A percentile compares a stretch with the other conserved stretches of the same genome.
phyloP scores from a whole-genome alignment of 2,329 filamentous ascomycete genomes.

The Lasiodiplodia theobromae region DNA sequence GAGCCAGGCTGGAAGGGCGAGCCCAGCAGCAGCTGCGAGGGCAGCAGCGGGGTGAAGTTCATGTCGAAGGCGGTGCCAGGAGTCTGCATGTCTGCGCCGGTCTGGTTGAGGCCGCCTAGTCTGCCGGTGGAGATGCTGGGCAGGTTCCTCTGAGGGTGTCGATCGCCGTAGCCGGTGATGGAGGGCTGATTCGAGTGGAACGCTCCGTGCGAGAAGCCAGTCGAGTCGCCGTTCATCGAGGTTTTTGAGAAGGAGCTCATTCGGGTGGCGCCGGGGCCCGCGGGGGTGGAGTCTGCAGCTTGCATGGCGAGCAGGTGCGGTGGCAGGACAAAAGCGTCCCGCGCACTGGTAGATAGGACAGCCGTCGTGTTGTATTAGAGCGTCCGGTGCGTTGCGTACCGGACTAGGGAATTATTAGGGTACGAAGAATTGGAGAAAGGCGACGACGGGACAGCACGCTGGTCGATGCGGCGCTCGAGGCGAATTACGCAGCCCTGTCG shows the following conservation, averaged over 20 bases:
- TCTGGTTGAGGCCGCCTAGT: slow-evolving; percentile 63
- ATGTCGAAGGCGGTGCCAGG: slow-evolving; percentile 93
- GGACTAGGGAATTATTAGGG: slow-evolving; percentile 43
- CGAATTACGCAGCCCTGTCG: slow-evolving; percentile 30
- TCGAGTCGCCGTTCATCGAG: slow-evolving; percentile 74
- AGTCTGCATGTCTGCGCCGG: slow-evolving; percentile 77
- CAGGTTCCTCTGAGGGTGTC: slow-evolving; percentile 87
- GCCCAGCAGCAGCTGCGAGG: slow-evolving; percentile 91
- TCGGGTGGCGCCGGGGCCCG: slow-evolving; percentile 64
- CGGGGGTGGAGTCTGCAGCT: slow-evolving; percentile 74
- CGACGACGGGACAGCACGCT: slow-evolving; percentile 36
- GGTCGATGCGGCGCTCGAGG: slow-evolving; percentile 34
- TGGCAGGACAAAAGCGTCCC: slow-evolving; percentile 84
- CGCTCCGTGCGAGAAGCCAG: slow-evolving; percentile 90
- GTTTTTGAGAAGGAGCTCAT: slow-evolving; percentile 74
- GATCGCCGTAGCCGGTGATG: slow-evolving; percentile 81
- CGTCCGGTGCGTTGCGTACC: slow-evolving; percentile 58
- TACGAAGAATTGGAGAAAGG: slow-evolving; percentile 34
- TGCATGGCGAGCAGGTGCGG: slow-evolving; percentile 92
- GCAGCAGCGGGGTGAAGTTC: slow-evolving; percentile 96
- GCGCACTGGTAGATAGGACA: slow-evolving; percentile 76
- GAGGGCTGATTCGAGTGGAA: slow-evolving; percentile 80
- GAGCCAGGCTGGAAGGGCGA: slow-evolving; percentile 97
- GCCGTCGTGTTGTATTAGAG: slow-evolving; percentile 76
- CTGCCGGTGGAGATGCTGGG: slow-evolving; percentile 89